phyloP scores from a whole-genome alignment of 352 stramenopile genomes.

The Phytophthora palmivora region DNA sequence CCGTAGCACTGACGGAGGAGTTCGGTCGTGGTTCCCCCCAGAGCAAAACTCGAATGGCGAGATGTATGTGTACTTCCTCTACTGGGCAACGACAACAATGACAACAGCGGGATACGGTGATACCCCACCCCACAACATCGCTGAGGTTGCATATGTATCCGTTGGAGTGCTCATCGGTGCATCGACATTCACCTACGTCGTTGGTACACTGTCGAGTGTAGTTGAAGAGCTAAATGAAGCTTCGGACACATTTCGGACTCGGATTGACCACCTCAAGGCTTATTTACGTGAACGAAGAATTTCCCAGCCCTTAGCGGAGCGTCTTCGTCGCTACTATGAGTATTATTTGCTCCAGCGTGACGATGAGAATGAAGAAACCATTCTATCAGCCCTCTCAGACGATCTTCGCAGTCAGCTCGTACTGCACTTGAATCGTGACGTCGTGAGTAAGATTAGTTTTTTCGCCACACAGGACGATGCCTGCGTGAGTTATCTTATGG shows the following conservation, averaged over 20 bases:
- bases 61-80: conserved; percentile 77
- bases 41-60: conserved; percentile 39
- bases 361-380: conserved; percentile 74
- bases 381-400: conserved; percentile 74
- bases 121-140: conserved; percentile 57
- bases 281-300: conserved; percentile 76
- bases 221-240: conserved; percentile 74
- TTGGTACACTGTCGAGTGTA: conserved; percentile 78
- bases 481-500: conserved; percentile 86
- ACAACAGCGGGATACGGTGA: conserved; percentile 85
- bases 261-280: conserved; percentile 80
- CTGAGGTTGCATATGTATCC: conserved; percentile 64
- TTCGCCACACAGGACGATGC: conserved; percentile 82
- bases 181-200: conserved; percentile 80
- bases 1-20: conserved; percentile 15
- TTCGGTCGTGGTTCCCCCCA: conserved; percentile 27
- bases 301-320: conserved; percentile 54
- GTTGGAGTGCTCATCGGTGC: conserved; percentile 65
- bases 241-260: conserved; percentile 56
- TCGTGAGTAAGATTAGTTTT: conserved; percentile 85
- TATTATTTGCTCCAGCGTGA: conserved; percentile 82
- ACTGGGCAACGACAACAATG: conserved; percentile 84
- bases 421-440: conserved; percentile 80
- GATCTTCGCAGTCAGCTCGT: conserved; percentile 79
- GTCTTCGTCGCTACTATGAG: conserved; percentile 81